Percentiles rank a stretch among this genome's conserved stretches.
Conservation (phyloP, 345 rosid genomes). For the Gossypium anomalum region DNA sequence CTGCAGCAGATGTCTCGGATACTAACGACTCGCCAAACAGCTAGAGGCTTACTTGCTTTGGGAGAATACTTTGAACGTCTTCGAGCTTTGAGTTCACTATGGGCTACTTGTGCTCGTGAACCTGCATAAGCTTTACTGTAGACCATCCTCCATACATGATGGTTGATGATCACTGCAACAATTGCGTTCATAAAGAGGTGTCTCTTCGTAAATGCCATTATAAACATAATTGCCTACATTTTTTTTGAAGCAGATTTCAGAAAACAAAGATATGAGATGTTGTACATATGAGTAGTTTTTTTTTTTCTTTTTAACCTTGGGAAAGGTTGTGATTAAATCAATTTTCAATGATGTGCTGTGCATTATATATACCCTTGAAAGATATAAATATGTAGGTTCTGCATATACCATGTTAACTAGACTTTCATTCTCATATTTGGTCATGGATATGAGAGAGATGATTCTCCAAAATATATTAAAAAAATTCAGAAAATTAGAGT, state of each 20-base stretch:
- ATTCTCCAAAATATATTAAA: too few relatives aligned
- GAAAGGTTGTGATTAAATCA: slow-evolving; percentile 17
- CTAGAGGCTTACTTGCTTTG: slow-evolving; percentile 71
- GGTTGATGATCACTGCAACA: neutral
- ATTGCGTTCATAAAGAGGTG: slow-evolving; percentile 20
- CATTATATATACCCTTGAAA: slow-evolving; percentile 3
- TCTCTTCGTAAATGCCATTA: slow-evolving; percentile 16
- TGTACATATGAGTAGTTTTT: slow-evolving; percentile 29
- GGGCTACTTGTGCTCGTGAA: slow-evolving; percentile 56
- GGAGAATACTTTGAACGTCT: slow-evolving; percentile 85
- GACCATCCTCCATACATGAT: slow-evolving; percentile 10
- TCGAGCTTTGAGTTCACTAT: slow-evolving; percentile 60
- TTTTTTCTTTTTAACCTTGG: neutral
- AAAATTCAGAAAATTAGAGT: too few relatives aligned
- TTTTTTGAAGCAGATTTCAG: slow-evolving; percentile 33
- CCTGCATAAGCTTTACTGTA: slow-evolving; percentile 31
- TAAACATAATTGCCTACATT: slow-evolving; percentile 29
- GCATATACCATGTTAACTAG: neutral
- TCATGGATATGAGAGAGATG: neutral
- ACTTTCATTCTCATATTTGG: neutral
- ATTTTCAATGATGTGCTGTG: slow-evolving; percentile 18
- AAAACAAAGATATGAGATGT: slow-evolving; percentile 24
- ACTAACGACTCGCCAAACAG: slow-evolving; percentile 70
- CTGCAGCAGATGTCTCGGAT: slow-evolving; percentile 75
- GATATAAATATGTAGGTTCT: slow-evolving; percentile 2